A percentile compares a stretch with the other conserved stretches of the same genome.
Conservation (phyloP, 176 grass and related monocot genomes). For the Chloris gayana region DNA sequence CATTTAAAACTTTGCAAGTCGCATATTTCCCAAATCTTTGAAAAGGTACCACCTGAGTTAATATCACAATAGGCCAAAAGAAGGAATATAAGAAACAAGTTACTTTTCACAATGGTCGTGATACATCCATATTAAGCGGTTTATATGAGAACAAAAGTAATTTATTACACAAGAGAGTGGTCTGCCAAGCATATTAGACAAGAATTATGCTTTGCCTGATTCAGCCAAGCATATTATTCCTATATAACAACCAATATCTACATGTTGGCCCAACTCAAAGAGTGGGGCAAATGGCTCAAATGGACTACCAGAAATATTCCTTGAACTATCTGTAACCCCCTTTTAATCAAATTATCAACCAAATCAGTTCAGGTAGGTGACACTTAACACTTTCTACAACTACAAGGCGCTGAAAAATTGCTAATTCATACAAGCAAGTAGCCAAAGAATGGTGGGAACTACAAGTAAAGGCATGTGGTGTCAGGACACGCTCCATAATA, state of each 20-base stretch:
- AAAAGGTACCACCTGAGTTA: not conserved
- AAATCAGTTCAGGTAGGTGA: not conserved
- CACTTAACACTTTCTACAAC: too few species aligned
- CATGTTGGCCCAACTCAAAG: not conserved
- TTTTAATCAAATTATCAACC: not conserved
- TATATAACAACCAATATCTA: not conserved
- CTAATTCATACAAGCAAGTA: too few species aligned
- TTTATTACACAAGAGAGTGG: not conserved
- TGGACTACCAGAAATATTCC: not conserved
- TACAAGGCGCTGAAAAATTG: too few species aligned
- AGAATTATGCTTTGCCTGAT: conserved; percentile 3
- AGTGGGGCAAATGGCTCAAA: conserved; percentile 5
- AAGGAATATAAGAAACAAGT: not conserved
- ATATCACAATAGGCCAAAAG: not conserved
- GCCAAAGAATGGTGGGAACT: not conserved
- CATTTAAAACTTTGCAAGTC: not conserved
- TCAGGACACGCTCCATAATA: too few species aligned
- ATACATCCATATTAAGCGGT: not conserved
- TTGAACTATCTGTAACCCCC: not conserved
- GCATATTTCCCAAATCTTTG: not conserved
- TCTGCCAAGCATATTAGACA: not conserved
- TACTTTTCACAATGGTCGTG: not conserved
- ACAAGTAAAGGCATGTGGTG: not conserved
- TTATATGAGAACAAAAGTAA: not conserved
- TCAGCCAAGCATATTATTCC: not conserved